These are phyloP conservation scores for Fusarium sp. DNA, from an alignment of 2,329 filamentous ascomycete species.

Conservation along the genomic window DNA sequence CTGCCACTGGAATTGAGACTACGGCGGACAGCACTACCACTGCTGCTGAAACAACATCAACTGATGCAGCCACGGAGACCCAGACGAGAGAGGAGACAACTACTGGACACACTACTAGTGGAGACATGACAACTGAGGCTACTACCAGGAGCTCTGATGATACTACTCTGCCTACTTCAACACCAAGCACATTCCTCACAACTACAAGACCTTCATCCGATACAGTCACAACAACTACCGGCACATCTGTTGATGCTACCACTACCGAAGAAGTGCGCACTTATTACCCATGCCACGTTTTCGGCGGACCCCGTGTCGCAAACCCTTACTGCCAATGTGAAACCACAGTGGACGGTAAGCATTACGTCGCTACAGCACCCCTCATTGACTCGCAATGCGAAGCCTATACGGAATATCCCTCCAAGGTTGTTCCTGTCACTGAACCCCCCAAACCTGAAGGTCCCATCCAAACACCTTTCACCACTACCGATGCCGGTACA, in stretches of 20 bases:
- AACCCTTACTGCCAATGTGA: conserved; percentile 17
- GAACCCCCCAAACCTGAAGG: background rate
- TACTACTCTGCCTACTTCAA: background rate
- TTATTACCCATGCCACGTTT: conserved; percentile 1
- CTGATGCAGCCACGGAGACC: background rate
- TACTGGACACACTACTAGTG: background rate
- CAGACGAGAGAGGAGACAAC: background rate
- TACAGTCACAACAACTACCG: background rate
- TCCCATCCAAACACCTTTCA: background rate
- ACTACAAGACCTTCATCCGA: background rate
- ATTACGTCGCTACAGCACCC: conserved; percentile 1
- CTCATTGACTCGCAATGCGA: conserved; percentile 1
- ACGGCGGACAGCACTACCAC: background rate
- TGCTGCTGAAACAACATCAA: background rate
- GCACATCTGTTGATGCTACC: background rate
- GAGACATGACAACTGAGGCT: background rate
- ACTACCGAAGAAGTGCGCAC: background rate
- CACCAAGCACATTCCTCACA: conserved; percentile 4
- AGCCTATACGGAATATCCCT: conserved; percentile 5
- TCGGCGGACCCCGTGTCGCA: conserved; percentile 5
- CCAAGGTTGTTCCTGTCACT: background rate
- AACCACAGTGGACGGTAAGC: conserved; percentile 7
- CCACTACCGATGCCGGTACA: conserved; percentile 9
- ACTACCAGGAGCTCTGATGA: background rate
- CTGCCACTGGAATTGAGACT: background rate